phyloP scores from a whole-genome alignment of 805 yeast species.

The Isabelozyma rhagii region DNA sequence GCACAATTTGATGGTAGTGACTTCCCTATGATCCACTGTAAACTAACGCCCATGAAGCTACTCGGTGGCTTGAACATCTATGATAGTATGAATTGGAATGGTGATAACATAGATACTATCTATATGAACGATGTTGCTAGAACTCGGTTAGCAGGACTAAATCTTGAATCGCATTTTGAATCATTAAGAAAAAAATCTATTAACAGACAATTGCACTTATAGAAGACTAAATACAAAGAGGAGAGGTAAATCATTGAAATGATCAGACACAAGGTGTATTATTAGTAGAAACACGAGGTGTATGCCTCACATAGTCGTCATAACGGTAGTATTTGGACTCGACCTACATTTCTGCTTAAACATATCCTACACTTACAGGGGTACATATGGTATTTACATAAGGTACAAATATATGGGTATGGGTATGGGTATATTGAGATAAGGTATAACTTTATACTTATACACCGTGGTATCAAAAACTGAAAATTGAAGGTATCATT shows the following conservation, averaged over 20 bases:
- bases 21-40: conserved; percentile 45
- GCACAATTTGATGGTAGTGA: conserved; percentile 41
- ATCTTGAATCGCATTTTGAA: conserved; percentile 22
- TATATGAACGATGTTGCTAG: conserved; percentile 19
- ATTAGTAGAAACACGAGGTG: too few species aligned
- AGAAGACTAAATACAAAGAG: too few species aligned
- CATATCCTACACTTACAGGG: too few species aligned
- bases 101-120: conserved; percentile 24
- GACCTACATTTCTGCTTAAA: too few species aligned
- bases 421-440: background rate
- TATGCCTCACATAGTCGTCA: too few species aligned
- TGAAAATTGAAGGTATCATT: background rate
- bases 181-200: background rate
- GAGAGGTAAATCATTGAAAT: too few species aligned
- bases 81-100: conserved; percentile 33
- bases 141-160: conserved; percentile 20
- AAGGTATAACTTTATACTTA: background rate
- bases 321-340: too few species aligned
- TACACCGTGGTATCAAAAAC: background rate
- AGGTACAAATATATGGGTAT: background rate
- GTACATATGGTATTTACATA: too few species aligned
- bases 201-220: background rate
- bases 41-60: conserved; percentile 29
- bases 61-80: conserved; percentile 20
- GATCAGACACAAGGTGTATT: too few species aligned